phyloP scores from a whole-genome alignment of 1,284 basidiomycete species.

The Vanrija sp. region DNA sequence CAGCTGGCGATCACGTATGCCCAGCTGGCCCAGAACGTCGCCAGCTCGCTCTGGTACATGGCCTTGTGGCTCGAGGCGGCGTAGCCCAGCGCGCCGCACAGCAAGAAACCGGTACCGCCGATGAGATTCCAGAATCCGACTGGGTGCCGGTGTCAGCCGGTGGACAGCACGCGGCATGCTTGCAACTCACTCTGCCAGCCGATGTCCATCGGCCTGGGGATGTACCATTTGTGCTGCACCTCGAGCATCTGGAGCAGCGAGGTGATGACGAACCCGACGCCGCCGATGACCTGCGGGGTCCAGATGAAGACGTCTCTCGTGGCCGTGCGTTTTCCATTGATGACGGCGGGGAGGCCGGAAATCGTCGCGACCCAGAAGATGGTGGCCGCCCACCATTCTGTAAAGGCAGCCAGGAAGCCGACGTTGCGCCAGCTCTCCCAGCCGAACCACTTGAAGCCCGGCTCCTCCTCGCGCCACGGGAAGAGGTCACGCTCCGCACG shows the following conservation, averaged over 20 bases:
- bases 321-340: slow-evolving; percentile 40
- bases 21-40: slow-evolving; percentile 62
- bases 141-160: slow-evolving; percentile 7
- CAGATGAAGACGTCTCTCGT: slow-evolving; percentile 51
- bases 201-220: slow-evolving; percentile 40
- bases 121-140: slow-evolving; percentile 58
- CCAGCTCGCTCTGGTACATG: slow-evolving; percentile 55
- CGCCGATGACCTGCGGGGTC: slow-evolving; percentile 57
- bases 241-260: slow-evolving; percentile 58
- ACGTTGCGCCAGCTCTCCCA: slow-evolving; percentile 3
- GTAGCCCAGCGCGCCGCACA: slow-evolving; percentile 31
- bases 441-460: slow-evolving; percentile 6
- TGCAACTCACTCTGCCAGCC: slow-evolving; percentile 56
- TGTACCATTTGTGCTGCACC: slow-evolving; percentile 57
- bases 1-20: slow-evolving; percentile 60
- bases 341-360: slow-evolving; percentile 56
- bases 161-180: not conserved
- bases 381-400: slow-evolving; percentile 56
- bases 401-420: slow-evolving; percentile 32
- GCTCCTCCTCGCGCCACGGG: not conserved
- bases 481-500: too few relatives aligned
- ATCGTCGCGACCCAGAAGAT: slow-evolving; percentile 60
- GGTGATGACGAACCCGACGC: slow-evolving; percentile 57
- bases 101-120: slow-evolving; percentile 56
- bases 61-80: not conserved